These are phyloP conservation scores for Alternaria alternata DNA, from an alignment of 2,329 filamentous ascomycete species.

Conservation along the genomic window DNA sequence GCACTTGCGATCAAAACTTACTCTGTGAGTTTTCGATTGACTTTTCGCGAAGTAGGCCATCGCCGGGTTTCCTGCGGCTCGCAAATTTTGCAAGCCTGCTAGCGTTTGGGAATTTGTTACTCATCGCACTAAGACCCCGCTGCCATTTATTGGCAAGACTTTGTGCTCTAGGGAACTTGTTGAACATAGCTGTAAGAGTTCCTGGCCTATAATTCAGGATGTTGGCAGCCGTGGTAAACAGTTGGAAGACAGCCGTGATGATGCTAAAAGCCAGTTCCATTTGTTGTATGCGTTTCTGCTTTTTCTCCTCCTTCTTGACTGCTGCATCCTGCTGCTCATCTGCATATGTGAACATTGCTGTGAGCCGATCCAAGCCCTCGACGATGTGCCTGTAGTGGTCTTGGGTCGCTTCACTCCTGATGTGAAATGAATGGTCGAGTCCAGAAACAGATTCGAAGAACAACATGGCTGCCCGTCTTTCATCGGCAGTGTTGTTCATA, in stretches of 20 bases:
- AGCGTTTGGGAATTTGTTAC: neutral
- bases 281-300: neutral
- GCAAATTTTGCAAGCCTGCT: neutral
- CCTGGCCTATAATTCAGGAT: neutral
- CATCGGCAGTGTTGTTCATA: neutral
- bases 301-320: neutral
- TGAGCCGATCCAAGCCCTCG: neutral
- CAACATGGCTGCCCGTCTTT: neutral
- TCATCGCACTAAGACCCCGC: neutral
- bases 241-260: neutral
- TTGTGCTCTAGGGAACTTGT: neutral
- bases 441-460: constrained; percentile 2
- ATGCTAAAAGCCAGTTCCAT: neutral
- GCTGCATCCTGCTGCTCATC: neutral
- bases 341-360: neutral
- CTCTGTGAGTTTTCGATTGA: neutral
- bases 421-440: constrained; percentile 1
- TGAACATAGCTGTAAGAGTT: neutral
- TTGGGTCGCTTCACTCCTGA: neutral
- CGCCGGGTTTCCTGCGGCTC: neutral
- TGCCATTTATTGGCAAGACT: neutral
- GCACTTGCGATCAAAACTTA: neutral
- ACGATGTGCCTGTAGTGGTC: neutral
- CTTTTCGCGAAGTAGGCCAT: neutral
- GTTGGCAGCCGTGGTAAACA: neutral